Evolutionary conservation across 306 rosid species (phyloP).

Genomic region (Sindora glabra): DNA sequence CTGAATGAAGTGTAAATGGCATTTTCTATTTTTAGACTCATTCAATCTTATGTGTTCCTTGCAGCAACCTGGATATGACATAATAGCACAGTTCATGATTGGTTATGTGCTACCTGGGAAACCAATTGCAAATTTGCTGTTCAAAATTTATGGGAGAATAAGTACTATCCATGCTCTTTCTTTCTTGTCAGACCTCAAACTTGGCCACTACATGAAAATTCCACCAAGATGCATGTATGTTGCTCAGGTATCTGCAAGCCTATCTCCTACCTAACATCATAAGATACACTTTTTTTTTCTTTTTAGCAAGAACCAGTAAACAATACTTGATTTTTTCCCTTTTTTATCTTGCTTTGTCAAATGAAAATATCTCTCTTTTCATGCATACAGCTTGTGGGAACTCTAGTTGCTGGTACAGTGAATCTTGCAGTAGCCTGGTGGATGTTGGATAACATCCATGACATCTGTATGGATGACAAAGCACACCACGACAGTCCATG

Average conservation of each 20-base stretch:
- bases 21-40: no score
- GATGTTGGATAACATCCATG: conserved; percentile 40
- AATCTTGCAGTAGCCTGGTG: conserved; percentile 49
- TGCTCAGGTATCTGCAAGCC: no score
- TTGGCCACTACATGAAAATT: conserved; percentile 59
- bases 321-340: no score
- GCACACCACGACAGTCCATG: conserved; percentile 42
- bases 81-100: conserved; percentile 71
- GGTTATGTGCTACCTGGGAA: conserved; percentile 41
- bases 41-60: conserved; percentile 9
- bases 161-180: conserved; percentile 39
- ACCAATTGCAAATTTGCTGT: conserved; percentile 51
- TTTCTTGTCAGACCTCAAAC: conserved; percentile 41
- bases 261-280: no score
- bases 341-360: no score
- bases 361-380: not conserved
- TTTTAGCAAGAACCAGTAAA: no score
- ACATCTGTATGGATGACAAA: conserved; percentile 34
- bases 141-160: conserved; percentile 45
- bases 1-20: no score
- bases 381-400: conserved; percentile 57
- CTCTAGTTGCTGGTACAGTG: conserved; percentile 27
- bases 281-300: no score
- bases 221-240: no score
- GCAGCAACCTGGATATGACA: conserved; percentile 99